phyloP scores from a whole-genome alignment of 345 rosid genomes.

The Noccaea bulbosa region DNA sequence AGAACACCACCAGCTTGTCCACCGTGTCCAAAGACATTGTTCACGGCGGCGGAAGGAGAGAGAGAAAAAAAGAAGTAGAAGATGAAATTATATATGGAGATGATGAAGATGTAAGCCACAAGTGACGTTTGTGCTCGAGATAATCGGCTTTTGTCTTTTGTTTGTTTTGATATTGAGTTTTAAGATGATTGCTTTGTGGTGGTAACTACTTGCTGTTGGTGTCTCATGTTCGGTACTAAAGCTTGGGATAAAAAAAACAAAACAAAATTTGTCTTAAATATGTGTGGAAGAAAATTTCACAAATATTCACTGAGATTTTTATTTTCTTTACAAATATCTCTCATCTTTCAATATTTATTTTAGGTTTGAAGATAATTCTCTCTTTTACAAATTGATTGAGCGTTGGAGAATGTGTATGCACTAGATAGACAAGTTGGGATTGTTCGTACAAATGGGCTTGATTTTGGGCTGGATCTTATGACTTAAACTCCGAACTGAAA shows the following conservation, averaged over 20 bases:
- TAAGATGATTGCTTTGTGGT: conserved; percentile 43
- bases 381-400: conserved; percentile 7
- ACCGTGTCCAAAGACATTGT: conserved; percentile 57
- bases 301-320: neutral
- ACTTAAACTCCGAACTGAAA: conserved; percentile 8
- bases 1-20: conserved; percentile 89
- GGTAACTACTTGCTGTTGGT: conserved; percentile 27
- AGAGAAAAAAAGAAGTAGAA: neutral
- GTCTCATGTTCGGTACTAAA: conserved; percentile 28
- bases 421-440: neutral
- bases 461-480: neutral
- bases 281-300: conserved; percentile 36
- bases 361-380: conserved; percentile 16
- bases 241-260: neutral
- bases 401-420: conserved; percentile 34
- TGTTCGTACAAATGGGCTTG: conserved; percentile 20
- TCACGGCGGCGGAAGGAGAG: conserved; percentile 42
- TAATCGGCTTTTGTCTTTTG: conserved; percentile 15
- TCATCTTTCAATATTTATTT: conserved; percentile 15
- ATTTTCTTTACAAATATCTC: too few species aligned
- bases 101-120: conserved; percentile 33
- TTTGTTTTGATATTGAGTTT: conserved; percentile 34
- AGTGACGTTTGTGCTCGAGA: conserved; percentile 15
- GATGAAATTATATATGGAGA: conserved; percentile 22
- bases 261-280: neutral